Evolutionary conservation across 148 eudicot genomes (phyloP).

Genomic region (Persicaria maculosa): DNA sequence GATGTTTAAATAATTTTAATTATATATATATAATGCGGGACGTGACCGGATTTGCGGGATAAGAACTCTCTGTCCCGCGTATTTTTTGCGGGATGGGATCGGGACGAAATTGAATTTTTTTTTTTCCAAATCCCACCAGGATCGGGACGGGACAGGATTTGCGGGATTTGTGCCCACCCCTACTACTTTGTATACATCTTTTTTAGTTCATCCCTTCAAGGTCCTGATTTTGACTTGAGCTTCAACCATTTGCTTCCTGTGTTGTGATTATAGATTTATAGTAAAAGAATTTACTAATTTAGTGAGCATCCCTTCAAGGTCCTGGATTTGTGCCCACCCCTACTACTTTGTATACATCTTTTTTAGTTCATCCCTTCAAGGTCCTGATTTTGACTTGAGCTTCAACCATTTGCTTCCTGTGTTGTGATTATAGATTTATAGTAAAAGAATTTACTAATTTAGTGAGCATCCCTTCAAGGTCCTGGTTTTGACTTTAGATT

Average conservation of each 20-base stretch:
- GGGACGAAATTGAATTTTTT: no score
- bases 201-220: no score
- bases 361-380: not conserved
- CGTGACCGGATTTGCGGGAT: no score
- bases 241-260: not conserved
- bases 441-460: not conserved
- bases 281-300: not conserved
- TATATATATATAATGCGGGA: no score
- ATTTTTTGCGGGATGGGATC: no score
- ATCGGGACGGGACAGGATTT: no score
- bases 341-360: not conserved
- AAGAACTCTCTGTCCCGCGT: no score
- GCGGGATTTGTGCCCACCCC: no score
- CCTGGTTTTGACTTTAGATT: not conserved
- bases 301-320: not conserved
- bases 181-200: no score
- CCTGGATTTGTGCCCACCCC: no score
- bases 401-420: not conserved
- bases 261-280: not conserved
- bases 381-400: not conserved
- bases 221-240: not conserved
- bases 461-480: not conserved
- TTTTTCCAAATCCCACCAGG: no score
- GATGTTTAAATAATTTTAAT: no score
- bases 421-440: not conserved